Percentiles rank a stretch among this genome's conserved stretches.
Evolutionary conservation across 2,329 filamentous ascomycete genomes (phyloP).

Genomic region (Elsinoe fawcettii): DNA sequence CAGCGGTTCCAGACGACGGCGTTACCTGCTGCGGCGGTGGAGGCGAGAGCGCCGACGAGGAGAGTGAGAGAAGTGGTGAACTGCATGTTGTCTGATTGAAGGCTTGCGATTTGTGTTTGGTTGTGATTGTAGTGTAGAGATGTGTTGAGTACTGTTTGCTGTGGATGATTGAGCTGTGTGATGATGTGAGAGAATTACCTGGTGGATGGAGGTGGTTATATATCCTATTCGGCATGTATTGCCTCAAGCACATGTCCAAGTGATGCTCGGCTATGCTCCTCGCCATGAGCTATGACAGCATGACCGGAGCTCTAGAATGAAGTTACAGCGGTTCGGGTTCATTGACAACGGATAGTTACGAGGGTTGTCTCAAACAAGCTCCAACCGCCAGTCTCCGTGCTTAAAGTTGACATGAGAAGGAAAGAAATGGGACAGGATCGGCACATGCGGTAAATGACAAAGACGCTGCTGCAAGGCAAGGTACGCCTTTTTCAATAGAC

Average conservation of each 20-base stretch:
- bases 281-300: slow-evolving; percentile 9
- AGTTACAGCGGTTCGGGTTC: background rate
- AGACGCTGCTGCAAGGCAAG: slow-evolving; percentile 5
- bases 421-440: background rate
- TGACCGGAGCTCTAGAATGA: background rate
- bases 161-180: slow-evolving; percentile 3
- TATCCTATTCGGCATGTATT: background rate
- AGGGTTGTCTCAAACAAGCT: slow-evolving; percentile 13
- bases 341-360: slow-evolving; percentile 4
- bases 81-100: slow-evolving; percentile 21
- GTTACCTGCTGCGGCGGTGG: slow-evolving; percentile 17
- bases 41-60: slow-evolving; percentile 16
- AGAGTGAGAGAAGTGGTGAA: slow-evolving; percentile 17
- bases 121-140: background rate
- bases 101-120: background rate
- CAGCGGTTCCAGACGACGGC: slow-evolving; percentile 26
- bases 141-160: background rate
- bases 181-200: slow-evolving; percentile 10
- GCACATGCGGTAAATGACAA: slow-evolving; percentile 1
- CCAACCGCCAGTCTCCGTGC: slow-evolving; percentile 8
- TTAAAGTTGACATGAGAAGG: background rate
- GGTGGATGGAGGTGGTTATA: slow-evolving; percentile 4
- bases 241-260: background rate
- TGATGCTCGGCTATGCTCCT: background rate
- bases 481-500: slow-evolving; percentile 6